Evolutionary conservation across 306 rosid species (phyloP).

Genomic region (Nissolia schottii): DNA sequence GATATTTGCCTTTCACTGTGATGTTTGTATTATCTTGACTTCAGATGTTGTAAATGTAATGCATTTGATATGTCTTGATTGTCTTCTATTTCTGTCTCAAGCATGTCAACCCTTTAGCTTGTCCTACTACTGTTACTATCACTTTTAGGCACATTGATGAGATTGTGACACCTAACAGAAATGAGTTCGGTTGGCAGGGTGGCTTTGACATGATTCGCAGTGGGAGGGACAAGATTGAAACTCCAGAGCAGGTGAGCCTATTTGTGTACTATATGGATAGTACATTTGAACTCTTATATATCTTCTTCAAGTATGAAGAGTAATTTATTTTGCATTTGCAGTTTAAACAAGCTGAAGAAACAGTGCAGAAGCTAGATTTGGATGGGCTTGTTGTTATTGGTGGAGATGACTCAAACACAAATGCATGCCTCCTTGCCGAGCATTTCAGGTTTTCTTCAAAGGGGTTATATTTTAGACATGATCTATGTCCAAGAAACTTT

Average conservation of each 20-base stretch:
- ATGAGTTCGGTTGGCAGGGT: conserved; percentile 56
- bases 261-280: background rate
- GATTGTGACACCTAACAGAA: conserved; percentile 10
- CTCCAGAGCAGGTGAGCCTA: conserved; percentile 83
- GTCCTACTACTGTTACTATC: background rate
- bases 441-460: conserved; percentile 64
- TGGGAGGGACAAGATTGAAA: conserved; percentile 99
- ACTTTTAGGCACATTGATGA: background rate
- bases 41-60: background rate
- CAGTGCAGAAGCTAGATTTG: conserved; percentile 78
- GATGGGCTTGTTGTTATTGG: conserved; percentile 97
- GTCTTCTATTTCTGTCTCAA: background rate
- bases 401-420: conserved; percentile 98
- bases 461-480: conserved; percentile 5
- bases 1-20: background rate
- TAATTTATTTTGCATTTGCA: conserved; percentile 34
- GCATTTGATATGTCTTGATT: background rate
- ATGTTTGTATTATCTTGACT: background rate
- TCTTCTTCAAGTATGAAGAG: conserved; percentile 4
- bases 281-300: background rate
- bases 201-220: conserved; percentile 99
- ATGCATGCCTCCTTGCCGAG: conserved; percentile 98
- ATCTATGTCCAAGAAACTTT: conserved; percentile 1
- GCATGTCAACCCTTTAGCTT: background rate
- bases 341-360: conserved; percentile 96